Conservation (phyloP, 495 filamentous ascomycete genomes). For the Sporormia fimetaria region DNA sequence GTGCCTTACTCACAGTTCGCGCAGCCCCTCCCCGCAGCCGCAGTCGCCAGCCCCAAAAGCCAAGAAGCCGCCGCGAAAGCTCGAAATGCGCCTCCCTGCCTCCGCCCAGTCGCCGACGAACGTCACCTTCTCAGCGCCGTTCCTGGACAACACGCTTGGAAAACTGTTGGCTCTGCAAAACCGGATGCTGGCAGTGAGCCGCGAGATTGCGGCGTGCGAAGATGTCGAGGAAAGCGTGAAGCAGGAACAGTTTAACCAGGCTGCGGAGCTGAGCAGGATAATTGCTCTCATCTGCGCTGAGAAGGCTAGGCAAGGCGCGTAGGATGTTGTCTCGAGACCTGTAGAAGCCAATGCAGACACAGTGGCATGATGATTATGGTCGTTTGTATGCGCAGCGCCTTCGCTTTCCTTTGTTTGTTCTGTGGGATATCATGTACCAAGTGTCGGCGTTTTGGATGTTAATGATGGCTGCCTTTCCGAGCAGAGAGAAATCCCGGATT, state of each 20-base stretch:
- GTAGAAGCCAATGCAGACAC: too few relatives aligned
- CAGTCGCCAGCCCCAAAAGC: conserved; percentile 7
- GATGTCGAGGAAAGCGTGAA: conserved; percentile 31
- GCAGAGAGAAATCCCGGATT: too few relatives aligned
- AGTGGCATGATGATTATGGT: too few relatives aligned
- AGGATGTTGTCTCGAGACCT: too few relatives aligned
- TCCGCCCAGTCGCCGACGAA: conserved; percentile 17
- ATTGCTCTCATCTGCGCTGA: conserved; percentile 37
- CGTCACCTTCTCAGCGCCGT: conserved; percentile 33
- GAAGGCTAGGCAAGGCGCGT: conserved; percentile 34
- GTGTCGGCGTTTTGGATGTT: too few relatives aligned
- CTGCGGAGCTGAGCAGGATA: conserved; percentile 32
- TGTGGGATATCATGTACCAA: too few relatives aligned
- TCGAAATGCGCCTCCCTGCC: conserved; percentile 32
- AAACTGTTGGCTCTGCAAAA: conserved; percentile 35
- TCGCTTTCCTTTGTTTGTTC: too few relatives aligned
- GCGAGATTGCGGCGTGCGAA: conserved; percentile 28
- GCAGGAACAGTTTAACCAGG: conserved; percentile 34
- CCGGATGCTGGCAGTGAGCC: conserved; percentile 31
- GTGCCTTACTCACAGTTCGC: conserved; percentile 3
- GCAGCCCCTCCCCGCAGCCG: conserved; percentile 3
- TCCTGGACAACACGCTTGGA: conserved; percentile 35
- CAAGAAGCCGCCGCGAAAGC: conserved; percentile 31
- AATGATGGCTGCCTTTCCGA: too few relatives aligned
- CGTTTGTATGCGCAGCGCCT: too few relatives aligned